Evolutionary conservation across 2,329 filamentous ascomycete species (phyloP).

Genomic region (Exophiala aquamarina): DNA sequence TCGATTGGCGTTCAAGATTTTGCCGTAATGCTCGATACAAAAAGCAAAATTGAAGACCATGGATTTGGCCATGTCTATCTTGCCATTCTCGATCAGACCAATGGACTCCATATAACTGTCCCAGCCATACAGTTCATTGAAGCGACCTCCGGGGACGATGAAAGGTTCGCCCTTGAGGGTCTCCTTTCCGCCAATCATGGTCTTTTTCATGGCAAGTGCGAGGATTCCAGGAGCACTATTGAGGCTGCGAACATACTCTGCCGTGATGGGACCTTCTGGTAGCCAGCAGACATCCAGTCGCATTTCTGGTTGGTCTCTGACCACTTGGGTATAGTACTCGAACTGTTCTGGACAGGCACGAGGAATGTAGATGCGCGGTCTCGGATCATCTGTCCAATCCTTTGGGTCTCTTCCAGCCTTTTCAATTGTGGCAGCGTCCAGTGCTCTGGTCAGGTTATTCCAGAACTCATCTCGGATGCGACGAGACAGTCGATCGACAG

Average conservation of each 20-base stretch:
- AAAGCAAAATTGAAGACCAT: constrained; percentile 98
- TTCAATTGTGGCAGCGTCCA: constrained; percentile 79
- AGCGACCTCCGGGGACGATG: constrained; percentile 93
- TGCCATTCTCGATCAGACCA: constrained; percentile 81
- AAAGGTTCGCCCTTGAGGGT: constrained; percentile 82
- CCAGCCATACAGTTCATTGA: constrained; percentile 99
- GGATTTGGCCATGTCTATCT: constrained; percentile 81
- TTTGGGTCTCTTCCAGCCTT: constrained; percentile 87
- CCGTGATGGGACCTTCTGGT: constrained; percentile 67
- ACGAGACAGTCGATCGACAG: constrained; percentile 80
- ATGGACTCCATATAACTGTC: constrained; percentile 98
- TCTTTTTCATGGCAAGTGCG: constrained; percentile 83
- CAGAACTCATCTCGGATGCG: constrained; percentile 90
- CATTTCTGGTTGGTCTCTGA: constrained; percentile 75
- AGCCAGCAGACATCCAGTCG: constrained; percentile 83
- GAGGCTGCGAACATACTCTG: constrained; percentile 77
- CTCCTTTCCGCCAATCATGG: constrained; percentile 63
- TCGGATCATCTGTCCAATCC: constrained; percentile 88
- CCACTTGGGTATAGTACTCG: constrained; percentile 83
- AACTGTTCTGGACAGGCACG: constrained; percentile 80
- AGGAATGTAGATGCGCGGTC: constrained; percentile 89
- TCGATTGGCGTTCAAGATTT: constrained; percentile 94
- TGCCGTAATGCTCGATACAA: constrained; percentile 96
- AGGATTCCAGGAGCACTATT: constrained; percentile 86
- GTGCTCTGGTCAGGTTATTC: constrained; percentile 83